Conservation (phyloP, 306 rosid species). For the Quercus rubra region DNA sequence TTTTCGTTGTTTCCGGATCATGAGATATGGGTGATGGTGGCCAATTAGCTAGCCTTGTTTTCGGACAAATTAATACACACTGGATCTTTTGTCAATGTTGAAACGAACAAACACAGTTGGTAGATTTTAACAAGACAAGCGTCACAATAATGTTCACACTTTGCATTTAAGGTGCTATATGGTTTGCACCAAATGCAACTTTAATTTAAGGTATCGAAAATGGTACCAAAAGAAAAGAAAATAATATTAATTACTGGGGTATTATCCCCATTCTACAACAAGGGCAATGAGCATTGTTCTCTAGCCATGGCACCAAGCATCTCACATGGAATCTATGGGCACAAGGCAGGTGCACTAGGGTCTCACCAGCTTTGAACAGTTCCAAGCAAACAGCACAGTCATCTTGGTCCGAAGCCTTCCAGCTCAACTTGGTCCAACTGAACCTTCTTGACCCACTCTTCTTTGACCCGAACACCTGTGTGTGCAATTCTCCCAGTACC, state of each 20-base stretch:
- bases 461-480: slow-evolving; percentile 32
- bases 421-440: slow-evolving; percentile 51
- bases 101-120: no score
- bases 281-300: slow-evolving; percentile 69
- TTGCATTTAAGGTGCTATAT: neutral
- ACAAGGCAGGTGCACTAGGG: slow-evolving; percentile 49
- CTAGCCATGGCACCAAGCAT: slow-evolving; percentile 84
- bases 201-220: neutral
- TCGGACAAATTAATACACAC: no score
- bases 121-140: no score
- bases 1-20: no score
- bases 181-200: neutral
- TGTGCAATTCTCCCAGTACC: slow-evolving; percentile 20
- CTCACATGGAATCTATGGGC: slow-evolving; percentile 67
- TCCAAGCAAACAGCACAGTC: slow-evolving; percentile 65
- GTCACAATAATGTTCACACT: neutral
- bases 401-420: slow-evolving; percentile 53
- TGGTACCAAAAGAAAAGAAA: neutral
- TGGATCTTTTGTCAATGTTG: no score
- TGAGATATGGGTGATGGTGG: no score
- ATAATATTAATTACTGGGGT: neutral
- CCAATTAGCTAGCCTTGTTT: no score
- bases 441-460: slow-evolving; percentile 43
- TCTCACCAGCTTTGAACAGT: slow-evolving; percentile 32
- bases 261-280: slow-evolving; percentile 58